Conservation (phyloP, 2,329 filamentous ascomycete genomes). For the Talaromyces islandicus region DNA sequence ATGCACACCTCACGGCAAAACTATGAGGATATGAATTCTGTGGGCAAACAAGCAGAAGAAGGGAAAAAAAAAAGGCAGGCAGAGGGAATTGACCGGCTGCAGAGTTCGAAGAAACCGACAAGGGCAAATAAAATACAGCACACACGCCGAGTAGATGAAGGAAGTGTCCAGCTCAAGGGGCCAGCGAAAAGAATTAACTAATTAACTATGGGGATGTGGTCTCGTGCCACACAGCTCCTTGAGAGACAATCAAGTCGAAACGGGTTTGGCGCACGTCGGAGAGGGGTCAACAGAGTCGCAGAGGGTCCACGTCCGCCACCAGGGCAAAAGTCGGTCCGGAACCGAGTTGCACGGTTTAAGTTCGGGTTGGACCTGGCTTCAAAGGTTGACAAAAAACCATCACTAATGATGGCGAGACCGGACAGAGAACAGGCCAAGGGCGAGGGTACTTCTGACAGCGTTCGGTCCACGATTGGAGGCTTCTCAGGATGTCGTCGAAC, state of each 20-base stretch:
- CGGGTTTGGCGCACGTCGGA: neutral
- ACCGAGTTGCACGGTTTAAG: neutral
- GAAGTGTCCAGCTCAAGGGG: neutral
- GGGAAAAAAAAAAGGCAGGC: neutral
- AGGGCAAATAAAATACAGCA: neutral
- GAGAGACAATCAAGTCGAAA: neutral
- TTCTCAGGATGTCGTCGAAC: neutral
- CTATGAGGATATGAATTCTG: neutral
- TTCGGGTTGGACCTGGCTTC: neutral
- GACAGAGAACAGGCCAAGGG: neutral
- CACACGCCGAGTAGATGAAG: neutral
- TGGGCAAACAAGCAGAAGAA: neutral
- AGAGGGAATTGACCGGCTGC: neutral
- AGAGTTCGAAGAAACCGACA: neutral
- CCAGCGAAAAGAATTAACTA: neutral
- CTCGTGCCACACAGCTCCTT: slow-evolving; percentile 25
- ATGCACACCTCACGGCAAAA: neutral
- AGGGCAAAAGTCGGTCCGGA: neutral
- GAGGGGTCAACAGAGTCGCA: neutral
- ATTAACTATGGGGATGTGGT: slow-evolving; percentile 19
- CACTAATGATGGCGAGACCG: neutral
- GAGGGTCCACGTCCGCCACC: neutral
- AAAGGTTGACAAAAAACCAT: neutral
- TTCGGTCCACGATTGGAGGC: neutral
- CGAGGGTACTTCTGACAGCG: neutral